Evolutionary conservation across 2,329 filamentous ascomycete genomes (phyloP).

Genomic region (Parafenestella ontariensis): DNA sequence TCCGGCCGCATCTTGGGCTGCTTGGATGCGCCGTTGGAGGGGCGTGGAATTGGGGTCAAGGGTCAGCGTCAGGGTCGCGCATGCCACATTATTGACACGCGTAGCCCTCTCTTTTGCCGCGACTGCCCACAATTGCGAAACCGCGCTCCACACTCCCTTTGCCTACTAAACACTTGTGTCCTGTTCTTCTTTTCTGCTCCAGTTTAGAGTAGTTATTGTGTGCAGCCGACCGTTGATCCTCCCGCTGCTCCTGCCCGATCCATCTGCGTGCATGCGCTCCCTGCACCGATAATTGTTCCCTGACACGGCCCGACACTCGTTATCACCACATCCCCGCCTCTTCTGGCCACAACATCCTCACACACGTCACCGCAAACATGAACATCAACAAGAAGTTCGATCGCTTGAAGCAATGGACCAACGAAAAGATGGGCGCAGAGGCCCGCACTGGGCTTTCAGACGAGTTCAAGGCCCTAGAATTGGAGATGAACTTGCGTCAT

Average conservation of each 20-base stretch:
- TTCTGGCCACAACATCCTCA: slow-evolving; percentile 11
- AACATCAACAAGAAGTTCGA: slow-evolving; percentile 87
- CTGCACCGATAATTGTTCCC: slow-evolving; percentile 24
- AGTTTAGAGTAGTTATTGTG: background rate
- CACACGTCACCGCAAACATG: slow-evolving; percentile 49
- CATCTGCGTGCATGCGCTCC: slow-evolving; percentile 11
- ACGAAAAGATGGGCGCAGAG: slow-evolving; percentile 93
- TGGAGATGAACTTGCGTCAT: slow-evolving; percentile 87
- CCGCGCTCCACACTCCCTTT: background rate
- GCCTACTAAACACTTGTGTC: background rate
- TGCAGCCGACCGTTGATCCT: slow-evolving; percentile 1
- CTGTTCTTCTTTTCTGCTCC: background rate
- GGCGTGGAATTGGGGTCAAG: background rate
- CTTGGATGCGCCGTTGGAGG: background rate
- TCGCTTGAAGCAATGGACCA: slow-evolving; percentile 96
- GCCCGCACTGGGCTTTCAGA: slow-evolving; percentile 86
- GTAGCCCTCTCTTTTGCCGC: slow-evolving; percentile 6
- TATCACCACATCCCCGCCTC: slow-evolving; percentile 24
- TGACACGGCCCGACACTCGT: slow-evolving; percentile 20
- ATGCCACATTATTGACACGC: slow-evolving; percentile 11
- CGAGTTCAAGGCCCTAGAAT: slow-evolving; percentile 88
- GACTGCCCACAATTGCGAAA: slow-evolving; percentile 9
- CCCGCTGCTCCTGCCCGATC: slow-evolving; percentile 19
- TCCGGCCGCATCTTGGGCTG: background rate
- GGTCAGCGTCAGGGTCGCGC: slow-evolving; percentile 12